phyloP scores from a whole-genome alignment of 139 green algal genomes.

The Tetradesmus lagerheimii region DNA sequence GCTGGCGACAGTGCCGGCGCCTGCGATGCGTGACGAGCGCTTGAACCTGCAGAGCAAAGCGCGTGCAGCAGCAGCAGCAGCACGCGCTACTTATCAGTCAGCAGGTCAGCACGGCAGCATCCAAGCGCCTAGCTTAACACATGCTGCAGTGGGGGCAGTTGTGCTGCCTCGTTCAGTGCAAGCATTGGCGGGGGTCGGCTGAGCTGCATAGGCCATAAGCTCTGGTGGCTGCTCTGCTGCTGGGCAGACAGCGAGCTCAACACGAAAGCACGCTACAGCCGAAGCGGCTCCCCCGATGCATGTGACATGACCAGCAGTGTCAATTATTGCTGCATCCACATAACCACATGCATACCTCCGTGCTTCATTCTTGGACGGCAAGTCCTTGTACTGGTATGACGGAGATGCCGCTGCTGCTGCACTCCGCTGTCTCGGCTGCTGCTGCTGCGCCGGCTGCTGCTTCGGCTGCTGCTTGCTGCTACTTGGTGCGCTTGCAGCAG shows the following conservation, averaged over 20 bases:
- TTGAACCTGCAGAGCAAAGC: conserved; percentile 41
- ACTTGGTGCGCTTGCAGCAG: conserved; percentile 21
- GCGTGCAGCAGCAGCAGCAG: too few relatives aligned
- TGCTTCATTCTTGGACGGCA: conserved; percentile 28
- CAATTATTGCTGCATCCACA: not conserved
- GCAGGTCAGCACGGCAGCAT: not conserved
- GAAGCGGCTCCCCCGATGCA: too few relatives aligned
- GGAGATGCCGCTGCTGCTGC: conserved; percentile 31
- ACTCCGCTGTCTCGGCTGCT: not conserved
- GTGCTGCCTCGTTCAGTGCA: too few relatives aligned
- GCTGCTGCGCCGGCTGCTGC: not conserved
- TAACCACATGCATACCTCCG: conserved; percentile 12
- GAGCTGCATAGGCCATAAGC: too few relatives aligned
- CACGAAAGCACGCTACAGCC: too few relatives aligned
- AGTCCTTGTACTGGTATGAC: conserved; percentile 48
- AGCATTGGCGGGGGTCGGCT: too few relatives aligned
- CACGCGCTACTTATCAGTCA: not conserved
- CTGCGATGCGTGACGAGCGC: not conserved
- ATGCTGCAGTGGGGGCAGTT: too few relatives aligned
- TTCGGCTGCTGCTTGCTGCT: conserved; percentile 47
- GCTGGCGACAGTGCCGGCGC: not conserved
- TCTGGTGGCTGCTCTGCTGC: too few relatives aligned
- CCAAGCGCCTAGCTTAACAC: not conserved
- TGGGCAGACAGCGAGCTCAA: too few relatives aligned
- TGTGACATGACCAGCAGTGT: not conserved